Evolutionary conservation across 2,329 filamentous ascomycete genomes (phyloP).

Genomic region (Epichloe festucae): DNA sequence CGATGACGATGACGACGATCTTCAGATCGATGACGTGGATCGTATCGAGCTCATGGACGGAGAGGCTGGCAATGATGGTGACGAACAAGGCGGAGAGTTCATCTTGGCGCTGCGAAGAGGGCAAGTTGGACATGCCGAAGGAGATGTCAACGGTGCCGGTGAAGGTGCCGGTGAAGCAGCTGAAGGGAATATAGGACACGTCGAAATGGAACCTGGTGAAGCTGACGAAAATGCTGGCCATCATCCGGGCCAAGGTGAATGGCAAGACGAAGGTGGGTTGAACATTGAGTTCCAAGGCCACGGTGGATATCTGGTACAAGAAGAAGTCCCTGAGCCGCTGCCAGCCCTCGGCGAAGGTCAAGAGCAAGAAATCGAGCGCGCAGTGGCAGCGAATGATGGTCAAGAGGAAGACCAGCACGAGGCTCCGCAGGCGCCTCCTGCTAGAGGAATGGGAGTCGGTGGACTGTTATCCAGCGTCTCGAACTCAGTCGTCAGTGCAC

Average conservation of each 20-base stretch:
- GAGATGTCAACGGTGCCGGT: conserved; percentile 12
- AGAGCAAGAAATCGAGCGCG: not conserved
- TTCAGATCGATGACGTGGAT: conserved; percentile 8
- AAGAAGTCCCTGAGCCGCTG: not conserved
- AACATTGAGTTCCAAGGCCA: not conserved
- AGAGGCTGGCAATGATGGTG: conserved; percentile 10
- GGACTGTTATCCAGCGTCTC: conserved; percentile 29
- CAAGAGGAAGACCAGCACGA: conserved; percentile 17
- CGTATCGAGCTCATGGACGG: conserved; percentile 6
- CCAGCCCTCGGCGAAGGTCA: not conserved
- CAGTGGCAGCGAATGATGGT: conserved; percentile 3
- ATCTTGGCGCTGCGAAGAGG: conserved; percentile 23
- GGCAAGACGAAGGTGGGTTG: not conserved
- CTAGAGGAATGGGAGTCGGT: conserved; percentile 20
- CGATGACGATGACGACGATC: conserved; percentile 12
- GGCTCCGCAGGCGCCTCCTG: conserved; percentile 22
- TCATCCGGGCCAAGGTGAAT: not conserved
- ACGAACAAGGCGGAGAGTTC: conserved; percentile 11
- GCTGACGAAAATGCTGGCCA: not conserved
- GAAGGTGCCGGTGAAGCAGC: conserved; percentile 15
- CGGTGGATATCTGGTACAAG: not conserved
- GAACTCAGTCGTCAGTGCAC: conserved; percentile 37
- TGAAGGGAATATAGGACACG: conserved; percentile 21
- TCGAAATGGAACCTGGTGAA: conserved; percentile 2
- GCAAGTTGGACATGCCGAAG: conserved; percentile 18